Evolutionary conservation across 2,329 filamentous ascomycete genomes (phyloP).

Genomic region (Ascocoryne sarcoides): DNA sequence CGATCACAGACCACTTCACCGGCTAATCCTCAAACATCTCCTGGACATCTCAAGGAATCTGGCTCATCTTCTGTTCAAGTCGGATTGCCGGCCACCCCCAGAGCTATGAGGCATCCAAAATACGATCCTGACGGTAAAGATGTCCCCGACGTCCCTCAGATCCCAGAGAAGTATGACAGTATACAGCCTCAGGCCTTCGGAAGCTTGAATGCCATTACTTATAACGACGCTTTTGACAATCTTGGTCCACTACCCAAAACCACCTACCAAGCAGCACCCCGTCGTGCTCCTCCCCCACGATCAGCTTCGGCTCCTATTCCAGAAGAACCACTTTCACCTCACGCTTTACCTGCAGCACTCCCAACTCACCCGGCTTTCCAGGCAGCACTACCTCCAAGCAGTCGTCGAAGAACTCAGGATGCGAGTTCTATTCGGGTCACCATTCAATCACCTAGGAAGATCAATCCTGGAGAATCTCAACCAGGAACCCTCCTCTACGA

Average conservation of each 20-base stretch:
- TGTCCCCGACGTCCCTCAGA: constrained; percentile 47
- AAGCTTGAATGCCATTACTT: constrained; percentile 19
- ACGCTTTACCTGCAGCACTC: constrained; percentile 26
- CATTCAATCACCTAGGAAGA: constrained; percentile 22
- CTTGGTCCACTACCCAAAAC: constrained; percentile 27
- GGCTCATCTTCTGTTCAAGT: constrained; percentile 44
- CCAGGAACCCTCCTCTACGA: constrained; percentile 27
- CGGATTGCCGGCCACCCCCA: constrained; percentile 82
- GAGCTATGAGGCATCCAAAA: constrained; percentile 76
- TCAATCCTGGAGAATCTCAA: constrained; percentile 24
- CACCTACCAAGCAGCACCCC: constrained; percentile 34
- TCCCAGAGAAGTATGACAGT: constrained; percentile 38
- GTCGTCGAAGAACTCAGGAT: constrained; percentile 21
- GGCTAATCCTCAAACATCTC: constrained; percentile 19
- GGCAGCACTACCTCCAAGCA: constrained; percentile 29
- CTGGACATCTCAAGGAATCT: constrained; percentile 36
- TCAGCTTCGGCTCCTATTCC: constrained; percentile 55
- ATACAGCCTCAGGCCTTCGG: constrained; percentile 16
- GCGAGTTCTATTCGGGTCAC: constrained; percentile 12
- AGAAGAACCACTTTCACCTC: constrained; percentile 34
- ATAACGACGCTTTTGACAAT: constrained; percentile 23
- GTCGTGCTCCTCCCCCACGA: constrained; percentile 38
- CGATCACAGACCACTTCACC: constrained; percentile 55
- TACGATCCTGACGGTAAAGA: constrained; percentile 50
- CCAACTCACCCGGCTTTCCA: constrained; percentile 36